phyloP scores from a whole-genome alignment of 2,329 filamentous ascomycete genomes.

The Ophiosphaerella herpotricha region DNA sequence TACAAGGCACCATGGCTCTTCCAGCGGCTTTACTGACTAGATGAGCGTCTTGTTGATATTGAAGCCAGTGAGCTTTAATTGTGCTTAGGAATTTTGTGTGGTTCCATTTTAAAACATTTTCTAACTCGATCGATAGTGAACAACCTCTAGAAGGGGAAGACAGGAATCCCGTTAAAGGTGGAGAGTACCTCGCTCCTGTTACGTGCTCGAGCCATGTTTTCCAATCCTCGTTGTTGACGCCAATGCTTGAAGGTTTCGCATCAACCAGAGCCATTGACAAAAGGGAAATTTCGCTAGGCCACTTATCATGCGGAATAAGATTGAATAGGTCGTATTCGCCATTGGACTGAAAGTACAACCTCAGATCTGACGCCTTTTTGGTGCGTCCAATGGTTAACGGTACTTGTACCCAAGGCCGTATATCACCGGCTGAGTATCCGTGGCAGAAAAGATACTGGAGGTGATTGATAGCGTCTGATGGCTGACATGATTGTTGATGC shows the following conservation, averaged over 20 bases:
- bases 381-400: background rate
- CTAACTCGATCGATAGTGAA: too few relatives aligned
- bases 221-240: slow-evolving; percentile 7
- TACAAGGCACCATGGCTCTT: slow-evolving; percentile 7
- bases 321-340: slow-evolving; percentile 16
- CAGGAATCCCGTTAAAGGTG: slow-evolving; percentile 1
- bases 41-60: slow-evolving; percentile 8
- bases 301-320: slow-evolving; percentile 7
- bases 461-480: slow-evolving; percentile 1
- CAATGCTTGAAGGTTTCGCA: background rate
- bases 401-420: slow-evolving; percentile 9
- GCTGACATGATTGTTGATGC: background rate
- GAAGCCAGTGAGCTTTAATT: slow-evolving; percentile 19
- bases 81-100: slow-evolving; percentile 13
- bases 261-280: background rate
- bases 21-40: background rate
- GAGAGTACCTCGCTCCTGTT: slow-evolving; percentile 13
- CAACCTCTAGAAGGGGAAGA: too few relatives aligned
- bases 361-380: background rate
- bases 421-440: background rate
- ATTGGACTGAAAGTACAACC: slow-evolving; percentile 17
- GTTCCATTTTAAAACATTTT: too few relatives aligned
- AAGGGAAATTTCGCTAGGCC: background rate
- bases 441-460: slow-evolving; percentile 18
- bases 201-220: slow-evolving; percentile 12